Base-by-base conservation (phyloP, 1,284 basidiomycete species). In the Sporisorium scitamineum region DNA sequence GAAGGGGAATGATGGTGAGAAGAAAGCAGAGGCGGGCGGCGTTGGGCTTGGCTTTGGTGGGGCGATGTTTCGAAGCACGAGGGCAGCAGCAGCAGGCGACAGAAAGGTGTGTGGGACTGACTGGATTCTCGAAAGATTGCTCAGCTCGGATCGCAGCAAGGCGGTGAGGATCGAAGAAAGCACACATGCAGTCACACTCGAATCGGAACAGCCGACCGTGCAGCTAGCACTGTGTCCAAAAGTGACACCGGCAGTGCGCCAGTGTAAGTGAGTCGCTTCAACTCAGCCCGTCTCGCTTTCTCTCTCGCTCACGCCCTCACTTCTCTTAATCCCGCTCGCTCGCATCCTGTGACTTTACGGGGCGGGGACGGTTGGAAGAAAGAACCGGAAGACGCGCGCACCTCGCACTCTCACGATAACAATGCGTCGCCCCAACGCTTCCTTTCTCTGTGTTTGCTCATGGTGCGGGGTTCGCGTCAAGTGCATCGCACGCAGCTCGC, bases 131-230 rank as follows among this genome's bases (percentile, higher is more conserved):
- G 53, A 37, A 41, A 37, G 60, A 55, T 45, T 18, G 47, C 31
- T 56, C 54, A 62, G 61, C 47, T 27, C 37, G 54, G 42, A 54
- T 44, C 51, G 44, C 34, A 54, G 44, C 31, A 9, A 14, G 53
- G 27, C 32, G 41, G 34, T 22, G 47, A 48, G 61, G 54, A 63
- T 63, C 61, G 61, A 63, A 56, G 45, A 56, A 56, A 20, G 47
- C 24, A 54, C 48, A 60, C 47, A 42, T 32, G 31, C 45, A 48
- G 18, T n/a, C 22, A 39, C 54, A 20, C 31, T 34, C 47, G 24
- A 34, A 29, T 34, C 47, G 52, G 52, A 54, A 54, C 60, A 63
- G 39, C 42, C 18, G 51, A 50, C 54, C 37, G 27, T 32, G 54
- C 53, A 55, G 61, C 45, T 14, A 51, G 37, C 22, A 44, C 27